Conservation (phyloP, 169 alveolate species). For the Eimeria falciformis region DNA sequence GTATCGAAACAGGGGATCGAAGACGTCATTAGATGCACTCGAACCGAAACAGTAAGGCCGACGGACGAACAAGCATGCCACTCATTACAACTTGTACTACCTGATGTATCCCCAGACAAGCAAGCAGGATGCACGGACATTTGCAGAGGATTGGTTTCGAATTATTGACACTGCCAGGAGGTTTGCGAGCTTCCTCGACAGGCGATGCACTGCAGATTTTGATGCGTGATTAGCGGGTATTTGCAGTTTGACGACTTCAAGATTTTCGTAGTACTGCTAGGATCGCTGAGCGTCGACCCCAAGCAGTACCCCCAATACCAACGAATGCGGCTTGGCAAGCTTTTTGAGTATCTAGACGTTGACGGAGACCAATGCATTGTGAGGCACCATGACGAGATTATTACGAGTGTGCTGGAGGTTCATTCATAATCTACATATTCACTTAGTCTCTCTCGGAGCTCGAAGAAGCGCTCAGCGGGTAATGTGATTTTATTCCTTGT, state of each 20-base stretch:
- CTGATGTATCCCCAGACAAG: constrained; percentile 7
- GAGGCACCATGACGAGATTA: neutral
- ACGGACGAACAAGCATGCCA: neutral
- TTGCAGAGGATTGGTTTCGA: constrained; percentile 69
- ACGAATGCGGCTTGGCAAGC: neutral
- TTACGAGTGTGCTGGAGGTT: neutral
- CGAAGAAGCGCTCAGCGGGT: constrained; percentile 55
- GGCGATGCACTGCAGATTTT: neutral
- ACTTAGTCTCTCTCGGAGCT: constrained; percentile 17
- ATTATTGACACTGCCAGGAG: constrained; percentile 36
- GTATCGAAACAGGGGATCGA: constrained; percentile 43
- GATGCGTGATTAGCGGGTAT: constrained; percentile 42
- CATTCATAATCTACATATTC: neutral
- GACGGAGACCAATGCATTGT: constrained; percentile 68
- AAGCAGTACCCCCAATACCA: constrained; percentile 33
- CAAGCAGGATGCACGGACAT: constrained; percentile 52
- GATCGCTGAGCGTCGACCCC: constrained; percentile 49
- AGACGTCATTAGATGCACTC: constrained; percentile 56
- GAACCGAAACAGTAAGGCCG: constrained; percentile 43
- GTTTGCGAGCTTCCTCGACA: neutral
- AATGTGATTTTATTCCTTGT: neutral
- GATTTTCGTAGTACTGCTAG: constrained; percentile 60
- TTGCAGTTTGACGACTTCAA: constrained; percentile 64
- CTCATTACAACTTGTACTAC: neutral
- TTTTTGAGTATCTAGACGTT: constrained; percentile 42